Evolutionary conservation across 1,284 basidiomycete genomes (phyloP).

Genomic region (Naganishia sp.): DNA sequence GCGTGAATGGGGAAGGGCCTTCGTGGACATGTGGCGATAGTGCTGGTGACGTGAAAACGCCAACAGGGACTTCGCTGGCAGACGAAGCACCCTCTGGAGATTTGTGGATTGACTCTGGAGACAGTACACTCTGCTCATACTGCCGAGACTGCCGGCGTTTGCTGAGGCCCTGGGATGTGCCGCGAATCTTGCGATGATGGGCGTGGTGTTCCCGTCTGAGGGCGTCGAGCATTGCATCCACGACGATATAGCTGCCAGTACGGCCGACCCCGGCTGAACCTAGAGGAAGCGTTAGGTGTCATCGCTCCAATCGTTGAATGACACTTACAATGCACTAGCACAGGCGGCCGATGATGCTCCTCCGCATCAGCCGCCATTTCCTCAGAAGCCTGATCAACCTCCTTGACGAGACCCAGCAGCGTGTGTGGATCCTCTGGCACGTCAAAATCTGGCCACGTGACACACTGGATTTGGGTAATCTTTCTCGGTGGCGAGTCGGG

Average conservation of each 20-base stretch:
- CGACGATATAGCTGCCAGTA: conserved; percentile 86
- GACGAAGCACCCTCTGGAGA: conserved; percentile 9
- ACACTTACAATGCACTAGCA: conserved; percentile 52
- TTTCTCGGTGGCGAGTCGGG: conserved; percentile 63
- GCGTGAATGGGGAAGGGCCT: conserved; percentile 1
- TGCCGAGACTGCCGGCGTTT: conserved; percentile 22
- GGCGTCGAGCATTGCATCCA: conserved; percentile 81
- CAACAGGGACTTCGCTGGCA: conserved; percentile 9
- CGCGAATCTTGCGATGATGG: conserved; percentile 33
- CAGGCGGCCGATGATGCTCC: conserved; percentile 46
- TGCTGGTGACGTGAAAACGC: background rate
- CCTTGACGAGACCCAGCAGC: conserved; percentile 67
- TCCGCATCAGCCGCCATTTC: conserved; percentile 57
- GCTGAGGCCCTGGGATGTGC: conserved; percentile 12
- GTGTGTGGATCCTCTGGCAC: conserved; percentile 78
- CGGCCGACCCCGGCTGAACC: conserved; percentile 90
- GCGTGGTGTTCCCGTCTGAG: conserved; percentile 64
- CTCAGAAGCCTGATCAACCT: conserved; percentile 62
- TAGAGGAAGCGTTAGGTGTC: conserved; percentile 59
- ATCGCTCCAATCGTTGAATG: conserved; percentile 42
- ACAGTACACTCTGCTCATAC: background rate
- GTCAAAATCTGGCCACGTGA: conserved; percentile 92
- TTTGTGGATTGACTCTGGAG: background rate
- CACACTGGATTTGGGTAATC: conserved; percentile 74
- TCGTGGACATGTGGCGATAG: background rate